Evolutionary conservation across 495 filamentous ascomycete species (phyloP), one percentile per base, ranked within the genome.

Genomic region (Daldinia vernicosa): DNA sequence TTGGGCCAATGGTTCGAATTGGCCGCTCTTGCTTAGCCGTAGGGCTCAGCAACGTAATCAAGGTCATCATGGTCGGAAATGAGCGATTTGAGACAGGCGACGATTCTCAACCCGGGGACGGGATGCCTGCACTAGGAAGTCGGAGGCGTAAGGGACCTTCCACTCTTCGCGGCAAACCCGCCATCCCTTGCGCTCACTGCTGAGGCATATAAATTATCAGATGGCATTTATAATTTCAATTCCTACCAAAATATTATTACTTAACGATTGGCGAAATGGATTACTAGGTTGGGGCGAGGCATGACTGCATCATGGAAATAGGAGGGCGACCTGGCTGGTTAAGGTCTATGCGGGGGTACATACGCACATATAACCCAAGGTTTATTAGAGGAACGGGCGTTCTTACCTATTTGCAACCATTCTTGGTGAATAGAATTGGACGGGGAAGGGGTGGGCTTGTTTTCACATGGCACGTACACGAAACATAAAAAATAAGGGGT

Each of bases 1-100:
- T 87, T 0, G 91, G 91, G 0, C 89, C 90, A 0, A 85, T 90
- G 63, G 77, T 80, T 5, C 80, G 81, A 60, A 74, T 91, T 5
- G 89, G 90, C 5, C 82, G 83, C 17, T 74, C 81, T 51, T 88
- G 84, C 51, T 81, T 92, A 14, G 90, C 88, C 1, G 83, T 93
- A 1, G 89, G 84, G 0, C 86, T 91, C 37, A 91, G 89, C 8
- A 90, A 92, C 61, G 81, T 85, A 1, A 83, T 92, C 66, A 92
- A 92, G 76, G 74, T 92, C 28, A 80, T 92, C 33, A 86, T 82
- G 30, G 79, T 88, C 6, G 89, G 89, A 26, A 84, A 87, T 63
- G 89, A 90, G 73, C 79, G 86, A 43, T 90, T 88, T 74, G 87
- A 82, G 52, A 74, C 74, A n/a, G 61, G 63, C 5, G 71, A 73